phyloP scores from a whole-genome alignment of 306 rosid genomes.

The Cyamopsis tetragonoloba region DNA sequence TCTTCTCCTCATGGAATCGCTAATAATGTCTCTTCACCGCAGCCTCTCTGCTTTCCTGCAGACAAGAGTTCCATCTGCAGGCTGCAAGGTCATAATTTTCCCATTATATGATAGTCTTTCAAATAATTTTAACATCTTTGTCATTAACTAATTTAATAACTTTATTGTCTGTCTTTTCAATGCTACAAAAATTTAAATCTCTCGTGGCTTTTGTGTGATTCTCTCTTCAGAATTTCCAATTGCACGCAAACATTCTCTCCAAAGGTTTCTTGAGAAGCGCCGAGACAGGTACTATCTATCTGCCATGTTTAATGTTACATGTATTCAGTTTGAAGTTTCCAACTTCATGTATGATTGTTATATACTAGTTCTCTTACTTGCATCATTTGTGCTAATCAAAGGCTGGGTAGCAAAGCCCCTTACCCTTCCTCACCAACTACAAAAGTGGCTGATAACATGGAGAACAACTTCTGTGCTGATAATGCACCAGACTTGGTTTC shows the following conservation, averaged over 20 bases:
- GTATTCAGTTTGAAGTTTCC: neutral
- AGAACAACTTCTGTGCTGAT: constrained; percentile 23
- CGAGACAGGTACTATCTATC: constrained; percentile 49
- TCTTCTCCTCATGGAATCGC: constrained; percentile 40
- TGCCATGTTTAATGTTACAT: neutral
- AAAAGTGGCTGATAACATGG: constrained; percentile 35
- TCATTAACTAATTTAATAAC: neutral
- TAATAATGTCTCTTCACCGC: constrained; percentile 34
- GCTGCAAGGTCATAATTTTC: constrained; percentile 47
- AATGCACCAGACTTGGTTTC: constrained; percentile 31
- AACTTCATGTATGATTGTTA: neutral
- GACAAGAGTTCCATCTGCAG: constrained; percentile 48
- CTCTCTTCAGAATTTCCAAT: constrained; percentile 50
- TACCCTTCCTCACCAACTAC: constrained; percentile 45
- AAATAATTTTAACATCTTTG: neutral
- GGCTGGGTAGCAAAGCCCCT: constrained; percentile 57
- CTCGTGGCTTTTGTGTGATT: neutral
- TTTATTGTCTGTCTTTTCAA: neutral
- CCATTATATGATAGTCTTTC: neutral
- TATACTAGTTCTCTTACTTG: neutral
- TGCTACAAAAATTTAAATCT: neutral
- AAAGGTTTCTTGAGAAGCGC: constrained; percentile 63
- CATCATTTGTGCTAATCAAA: constrained; percentile 25
- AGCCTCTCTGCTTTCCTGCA: constrained; percentile 37
- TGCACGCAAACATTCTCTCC: constrained; percentile 65